phyloP scores from a whole-genome alignment of 805 yeast genomes.

The Saturnispora halmiae region DNA sequence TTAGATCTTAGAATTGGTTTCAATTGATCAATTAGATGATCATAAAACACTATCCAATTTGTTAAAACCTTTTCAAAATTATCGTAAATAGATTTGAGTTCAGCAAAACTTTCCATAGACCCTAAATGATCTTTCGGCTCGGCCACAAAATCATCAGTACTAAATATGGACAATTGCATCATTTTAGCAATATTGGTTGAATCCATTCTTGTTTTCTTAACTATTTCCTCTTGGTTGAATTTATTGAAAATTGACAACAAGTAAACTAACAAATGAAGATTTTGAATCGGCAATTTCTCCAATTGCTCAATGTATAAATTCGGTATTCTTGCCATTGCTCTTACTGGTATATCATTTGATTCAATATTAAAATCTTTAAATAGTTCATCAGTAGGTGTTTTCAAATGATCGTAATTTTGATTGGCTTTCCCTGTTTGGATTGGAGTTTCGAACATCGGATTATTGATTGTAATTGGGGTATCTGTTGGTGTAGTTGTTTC shows the following conservation, averaged over 20 bases:
- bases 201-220: constrained; percentile 30
- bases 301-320: constrained; percentile 1
- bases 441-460: constrained; percentile 6
- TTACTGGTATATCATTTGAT: constrained; percentile 4
- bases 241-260: constrained; percentile 23
- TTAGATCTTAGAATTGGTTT: constrained; percentile 9
- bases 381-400: constrained; percentile 10
- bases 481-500: constrained; percentile 3
- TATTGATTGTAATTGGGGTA: constrained; percentile 2
- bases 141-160: constrained; percentile 21
- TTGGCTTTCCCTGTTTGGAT: not conserved
- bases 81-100: constrained; percentile 17
- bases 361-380: not conserved
- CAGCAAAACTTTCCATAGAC: constrained; percentile 14
- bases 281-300: constrained; percentile 21
- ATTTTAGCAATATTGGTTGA: constrained; percentile 30
- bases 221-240: constrained; percentile 19
- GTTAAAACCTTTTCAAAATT: constrained; percentile 23
- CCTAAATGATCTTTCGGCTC: constrained; percentile 4
- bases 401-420: not conserved
- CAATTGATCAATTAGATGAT: constrained; percentile 12
- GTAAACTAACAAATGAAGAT: constrained; percentile 26
- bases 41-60: constrained; percentile 23
- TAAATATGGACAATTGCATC: constrained; percentile 32
- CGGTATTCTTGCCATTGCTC: constrained; percentile 2